These are phyloP conservation scores for Ceratobasidium sp. DNA, from an alignment of 1,284 basidiomycete species.

Conservation along the genomic window DNA sequence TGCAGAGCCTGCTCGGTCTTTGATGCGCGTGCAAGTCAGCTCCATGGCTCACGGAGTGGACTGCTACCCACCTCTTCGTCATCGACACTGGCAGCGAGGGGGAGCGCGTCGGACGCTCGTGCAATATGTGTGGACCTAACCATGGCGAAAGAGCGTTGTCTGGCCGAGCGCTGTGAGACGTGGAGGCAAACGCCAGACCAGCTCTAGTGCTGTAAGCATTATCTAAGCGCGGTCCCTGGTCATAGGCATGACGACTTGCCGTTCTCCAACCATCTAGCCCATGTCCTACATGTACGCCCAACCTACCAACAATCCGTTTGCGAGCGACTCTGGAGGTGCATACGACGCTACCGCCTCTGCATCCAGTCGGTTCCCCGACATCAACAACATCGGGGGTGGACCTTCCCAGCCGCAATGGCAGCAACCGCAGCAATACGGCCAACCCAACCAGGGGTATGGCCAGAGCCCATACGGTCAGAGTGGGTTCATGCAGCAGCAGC, in stretches of 20 bases:
- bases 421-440: conserved; percentile 21
- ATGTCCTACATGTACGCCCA: conserved; percentile 38
- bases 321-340: background rate
- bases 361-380: conserved; percentile 34
- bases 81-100: conserved; percentile 92
- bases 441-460: conserved; percentile 18
- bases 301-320: conserved; percentile 32
- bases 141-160: conserved; percentile 58
- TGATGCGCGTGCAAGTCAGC: conserved; percentile 43
- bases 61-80: conserved; percentile 79
- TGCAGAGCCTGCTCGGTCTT: conserved; percentile 92
- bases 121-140: conserved; percentile 92
- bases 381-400: conserved; percentile 32
- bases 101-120: conserved; percentile 88
- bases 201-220: conserved; percentile 23
- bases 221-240: conserved; percentile 1
- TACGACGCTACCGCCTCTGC: conserved; percentile 15
- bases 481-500: conserved; percentile 37
- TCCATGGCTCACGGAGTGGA: conserved; percentile 10
- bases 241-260: too few species aligned
- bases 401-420: conserved; percentile 26
- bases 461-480: conserved; percentile 4
- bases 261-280: background rate
- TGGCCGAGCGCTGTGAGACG: conserved; percentile 23
- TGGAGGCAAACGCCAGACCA: conserved; percentile 33